Evolutionary conservation across 805 yeast genomes (phyloP).

Genomic region (Myxozyma neglecta): DNA sequence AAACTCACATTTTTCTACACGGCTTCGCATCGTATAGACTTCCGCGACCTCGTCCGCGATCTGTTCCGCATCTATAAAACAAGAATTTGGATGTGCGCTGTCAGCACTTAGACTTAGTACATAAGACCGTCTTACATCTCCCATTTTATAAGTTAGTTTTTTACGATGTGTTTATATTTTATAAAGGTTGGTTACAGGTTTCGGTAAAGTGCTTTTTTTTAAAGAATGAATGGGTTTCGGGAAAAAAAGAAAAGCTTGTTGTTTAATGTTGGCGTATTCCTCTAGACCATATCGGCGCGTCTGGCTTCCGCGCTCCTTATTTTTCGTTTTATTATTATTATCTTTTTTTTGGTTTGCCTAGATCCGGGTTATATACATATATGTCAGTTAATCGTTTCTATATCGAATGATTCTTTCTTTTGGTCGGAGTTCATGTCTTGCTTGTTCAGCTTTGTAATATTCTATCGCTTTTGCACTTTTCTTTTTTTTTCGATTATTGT

Average conservation of each 20-base stretch:
- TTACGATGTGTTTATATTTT: neutral
- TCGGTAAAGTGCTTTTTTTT: neutral
- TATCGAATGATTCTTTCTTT: too few relatives aligned
- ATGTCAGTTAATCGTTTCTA: too few relatives aligned
- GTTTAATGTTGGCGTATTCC: neutral
- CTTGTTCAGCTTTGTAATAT: too few relatives aligned
- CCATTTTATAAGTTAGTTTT: neutral
- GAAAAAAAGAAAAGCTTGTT: neutral
- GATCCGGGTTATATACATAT: too few relatives aligned
- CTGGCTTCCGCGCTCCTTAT: neutral
- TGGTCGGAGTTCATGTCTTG: too few relatives aligned
- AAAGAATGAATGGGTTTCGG: constrained; percentile 1
- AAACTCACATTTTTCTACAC: constrained; percentile 74
- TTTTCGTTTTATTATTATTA: neutral
- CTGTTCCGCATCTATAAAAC: constrained; percentile 74
- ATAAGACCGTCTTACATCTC: too few relatives aligned
- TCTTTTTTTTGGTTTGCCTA: neutral
- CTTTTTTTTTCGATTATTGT: too few relatives aligned
- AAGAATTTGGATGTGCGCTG: constrained; percentile 87
- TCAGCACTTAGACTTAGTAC: constrained; percentile 33
- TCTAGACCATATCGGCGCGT: neutral
- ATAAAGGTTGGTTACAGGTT: neutral
- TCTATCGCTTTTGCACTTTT: too few relatives aligned
- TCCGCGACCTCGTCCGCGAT: constrained; percentile 73
- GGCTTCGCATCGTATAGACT: constrained; percentile 69